These are phyloP conservation scores for Pinus tabuliformis DNA, from an alignment of 75 land plant genomes.

Conservation along the genomic window DNA sequence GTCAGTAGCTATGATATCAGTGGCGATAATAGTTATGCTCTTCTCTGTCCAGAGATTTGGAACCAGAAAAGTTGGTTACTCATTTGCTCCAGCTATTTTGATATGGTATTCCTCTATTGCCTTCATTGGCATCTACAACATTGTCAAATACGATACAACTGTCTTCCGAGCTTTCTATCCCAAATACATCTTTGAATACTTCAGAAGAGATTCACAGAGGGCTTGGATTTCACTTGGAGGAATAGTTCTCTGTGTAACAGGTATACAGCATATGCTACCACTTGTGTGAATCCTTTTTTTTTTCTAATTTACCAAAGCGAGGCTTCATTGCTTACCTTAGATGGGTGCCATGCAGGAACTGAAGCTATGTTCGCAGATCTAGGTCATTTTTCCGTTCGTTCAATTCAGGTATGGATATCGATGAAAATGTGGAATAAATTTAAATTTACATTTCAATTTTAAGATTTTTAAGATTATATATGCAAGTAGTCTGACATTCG, in stretches of 20 bases:
- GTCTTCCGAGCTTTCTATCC: conserved; percentile 49
- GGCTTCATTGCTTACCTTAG: too few species aligned
- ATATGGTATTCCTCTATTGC: conserved; percentile 42
- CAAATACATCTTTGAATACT: conserved; percentile 32
- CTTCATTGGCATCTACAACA: conserved; percentile 36
- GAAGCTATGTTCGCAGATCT: conserved; percentile 91
- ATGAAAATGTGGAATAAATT: background rate
- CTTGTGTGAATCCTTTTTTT: background rate
- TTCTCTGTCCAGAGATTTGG: conserved; percentile 50
- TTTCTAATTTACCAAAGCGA: background rate
- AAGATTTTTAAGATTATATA: background rate
- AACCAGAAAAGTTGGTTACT: conserved; percentile 49
- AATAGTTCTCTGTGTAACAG: conserved; percentile 46
- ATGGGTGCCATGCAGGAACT: conserved; percentile 36
- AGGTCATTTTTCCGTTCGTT: conserved; percentile 64
- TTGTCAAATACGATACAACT: conserved; percentile 29
- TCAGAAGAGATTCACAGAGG: conserved; percentile 18
- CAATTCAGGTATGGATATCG: conserved; percentile 40
- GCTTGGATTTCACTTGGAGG: conserved; percentile 63
- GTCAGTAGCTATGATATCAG: conserved; percentile 26
- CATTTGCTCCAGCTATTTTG: conserved; percentile 38
- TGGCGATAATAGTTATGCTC: conserved; percentile 30
- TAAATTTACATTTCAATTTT: background rate
- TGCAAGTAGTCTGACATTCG: background rate
- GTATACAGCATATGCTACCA: conserved; percentile 4